Evolutionary conservation across 1,139 yeast species (phyloP), one percentile per base, ranked within the genome.

Genomic region (Eremothecium cymbalariae): DNA sequence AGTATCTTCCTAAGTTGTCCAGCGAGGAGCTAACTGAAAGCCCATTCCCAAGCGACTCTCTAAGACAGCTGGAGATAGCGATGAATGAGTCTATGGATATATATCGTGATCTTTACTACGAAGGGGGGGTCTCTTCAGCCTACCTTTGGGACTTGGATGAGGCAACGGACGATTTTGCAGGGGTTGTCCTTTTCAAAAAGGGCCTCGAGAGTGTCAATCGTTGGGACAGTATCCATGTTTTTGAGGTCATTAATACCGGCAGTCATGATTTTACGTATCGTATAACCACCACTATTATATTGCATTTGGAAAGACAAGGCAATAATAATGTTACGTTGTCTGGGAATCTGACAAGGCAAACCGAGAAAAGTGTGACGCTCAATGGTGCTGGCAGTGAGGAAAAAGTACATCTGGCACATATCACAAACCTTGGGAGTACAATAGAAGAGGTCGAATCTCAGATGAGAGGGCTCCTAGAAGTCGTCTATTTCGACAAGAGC

Each of bases 191-290:
- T 43, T 69, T 90, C 53, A 84, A 88, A 63, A 90, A 90, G 60
- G 67, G 70, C 37, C 48, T 44, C 27, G 49, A 47, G 17, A 62
- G 62, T 25, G 55, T 64, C 12, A 86, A 88, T 11, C 69, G 72
- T 35, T 88, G 97, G 97, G 95, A 88, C 58, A 76, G 90, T 34
- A 81, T 86, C 46, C 97, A 90, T 57, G 97, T 90, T 16, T 73
- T 90, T 49, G 97, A 90, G 59, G 83, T 81, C 8, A 67, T 66
- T 14, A 68, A 70, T 1, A 63, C 64, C 22, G 62, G 68, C 16
- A 47, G 65, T 12, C 53, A 67, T 8, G 60, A 64, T 13, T 81
- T 80, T 8, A 56, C 61, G 44, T 90, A 90, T 57, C 77, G 79
- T 47, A 62, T 88, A 43, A 90, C 98, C 3, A 77, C 95, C 1